Evolutionary conservation across 805 yeast genomes (phyloP).

Genomic region (Tetrapisispora phaffii): DNA sequence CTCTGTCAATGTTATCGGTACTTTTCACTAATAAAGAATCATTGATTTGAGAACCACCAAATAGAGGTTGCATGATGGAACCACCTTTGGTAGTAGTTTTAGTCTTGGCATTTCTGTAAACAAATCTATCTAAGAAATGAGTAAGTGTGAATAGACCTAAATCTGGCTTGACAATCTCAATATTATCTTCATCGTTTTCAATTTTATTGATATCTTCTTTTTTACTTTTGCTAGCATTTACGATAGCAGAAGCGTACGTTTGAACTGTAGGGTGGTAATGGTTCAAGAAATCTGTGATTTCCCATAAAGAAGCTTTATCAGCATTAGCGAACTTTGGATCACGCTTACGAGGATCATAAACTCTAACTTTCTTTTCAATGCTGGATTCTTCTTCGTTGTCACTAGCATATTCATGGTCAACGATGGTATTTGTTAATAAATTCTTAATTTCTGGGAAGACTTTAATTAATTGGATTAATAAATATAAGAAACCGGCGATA

Average conservation of each 20-base stretch:
- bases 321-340: slow-evolving; percentile 94
- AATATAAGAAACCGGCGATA: slow-evolving; percentile 68
- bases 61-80: slow-evolving; percentile 95
- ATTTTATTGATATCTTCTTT: slow-evolving; percentile 5
- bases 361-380: slow-evolving; percentile 12
- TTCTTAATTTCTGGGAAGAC: slow-evolving; percentile 57
- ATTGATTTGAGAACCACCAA: slow-evolving; percentile 58
- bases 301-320: slow-evolving; percentile 77
- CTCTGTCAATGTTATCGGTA: slow-evolving; percentile 31
- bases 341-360: slow-evolving; percentile 77
- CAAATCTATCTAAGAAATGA: slow-evolving; percentile 92
- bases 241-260: slow-evolving; percentile 60
- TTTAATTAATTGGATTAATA: slow-evolving; percentile 60
- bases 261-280: slow-evolving; percentile 92
- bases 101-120: slow-evolving; percentile 83
- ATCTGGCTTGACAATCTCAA: slow-evolving; percentile 61
- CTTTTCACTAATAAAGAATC: slow-evolving; percentile 60
- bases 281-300: slow-evolving; percentile 54
- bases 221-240: slow-evolving; percentile 33
- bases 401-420: slow-evolving; percentile 40
- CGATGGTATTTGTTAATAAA: slow-evolving; percentile 45
- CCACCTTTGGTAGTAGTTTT: slow-evolving; percentile 68
- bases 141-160: slow-evolving; percentile 76
- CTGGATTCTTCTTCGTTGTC: slow-evolving; percentile 34
- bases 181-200: slow-evolving; percentile 27